These are phyloP conservation scores for Aspergillus sergii DNA, from an alignment of 2,329 filamentous ascomycete species.

Conservation along the genomic window DNA sequence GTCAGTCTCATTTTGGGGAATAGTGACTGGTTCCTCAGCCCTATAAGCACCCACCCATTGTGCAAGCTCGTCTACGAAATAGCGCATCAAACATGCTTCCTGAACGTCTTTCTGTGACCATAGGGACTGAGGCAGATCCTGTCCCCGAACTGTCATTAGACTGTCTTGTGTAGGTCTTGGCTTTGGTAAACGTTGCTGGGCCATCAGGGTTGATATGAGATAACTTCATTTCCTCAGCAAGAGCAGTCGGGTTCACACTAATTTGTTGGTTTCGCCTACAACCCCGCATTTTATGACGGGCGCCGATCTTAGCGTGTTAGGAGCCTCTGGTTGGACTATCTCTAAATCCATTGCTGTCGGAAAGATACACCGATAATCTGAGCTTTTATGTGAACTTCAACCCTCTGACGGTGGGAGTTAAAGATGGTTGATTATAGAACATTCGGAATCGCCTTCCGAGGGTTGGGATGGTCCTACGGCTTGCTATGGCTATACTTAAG, in stretches of 20 bases:
- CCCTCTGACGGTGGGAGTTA: not conserved
- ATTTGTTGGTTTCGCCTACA: not conserved
- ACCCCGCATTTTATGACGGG: not conserved
- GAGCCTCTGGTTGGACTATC: not conserved
- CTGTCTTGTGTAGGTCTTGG: not conserved
- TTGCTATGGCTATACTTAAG: not conserved
- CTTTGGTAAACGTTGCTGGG: not conserved
- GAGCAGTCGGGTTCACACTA: not conserved
- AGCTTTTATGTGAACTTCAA: not conserved
- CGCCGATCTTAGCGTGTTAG: not conserved
- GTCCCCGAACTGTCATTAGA: not conserved
- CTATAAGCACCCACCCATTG: conserved; percentile 17
- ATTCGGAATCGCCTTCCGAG: not conserved
- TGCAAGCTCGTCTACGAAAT: conserved; percentile 22
- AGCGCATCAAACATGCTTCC: conserved; percentile 21
- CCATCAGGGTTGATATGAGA: not conserved
- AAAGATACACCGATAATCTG: not conserved
- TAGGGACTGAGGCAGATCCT: not conserved
- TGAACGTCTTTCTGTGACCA: conserved; percentile 2
- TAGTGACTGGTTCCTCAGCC: not conserved
- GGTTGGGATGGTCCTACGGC: not conserved
- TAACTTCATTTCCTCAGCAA: not conserved
- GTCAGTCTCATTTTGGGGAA: not conserved
- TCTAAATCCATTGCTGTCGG: not conserved
- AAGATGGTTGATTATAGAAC: not conserved